A percentile compares a stretch with the other conserved stretches of the same genome.
These are phyloP conservation scores for Pythium dissimile DNA, from an alignment of 352 stramenopile genomes.

Conservation along the genomic window DNA sequence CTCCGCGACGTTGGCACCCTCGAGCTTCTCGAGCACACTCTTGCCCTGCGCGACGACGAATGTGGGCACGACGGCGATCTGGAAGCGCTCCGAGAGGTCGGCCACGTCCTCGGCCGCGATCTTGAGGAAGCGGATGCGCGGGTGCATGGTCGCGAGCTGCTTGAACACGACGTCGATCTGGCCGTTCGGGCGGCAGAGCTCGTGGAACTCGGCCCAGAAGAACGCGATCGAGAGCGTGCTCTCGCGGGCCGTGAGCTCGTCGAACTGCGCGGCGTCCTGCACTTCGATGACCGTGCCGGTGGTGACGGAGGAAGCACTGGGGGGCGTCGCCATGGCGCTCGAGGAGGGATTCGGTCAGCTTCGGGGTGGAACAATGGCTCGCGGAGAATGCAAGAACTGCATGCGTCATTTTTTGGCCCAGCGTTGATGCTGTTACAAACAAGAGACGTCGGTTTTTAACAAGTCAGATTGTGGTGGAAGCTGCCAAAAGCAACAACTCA, in stretches of 20 bases:
- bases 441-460: too few relatives aligned
- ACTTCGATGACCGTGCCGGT: slow-evolving; percentile 65
- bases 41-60: slow-evolving; percentile 87
- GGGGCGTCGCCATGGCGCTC: not conserved
- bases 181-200: slow-evolving; percentile 76
- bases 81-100: slow-evolving; percentile 83
- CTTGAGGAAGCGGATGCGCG: slow-evolving; percentile 84
- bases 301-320: slow-evolving; percentile 11
- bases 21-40: slow-evolving; percentile 77
- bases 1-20: slow-evolving; percentile 80
- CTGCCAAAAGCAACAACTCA: not conserved
- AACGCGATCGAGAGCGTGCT: slow-evolving; percentile 76
- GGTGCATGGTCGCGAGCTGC: slow-evolving; percentile 77
- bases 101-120: slow-evolving; percentile 80
- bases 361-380: not conserved
- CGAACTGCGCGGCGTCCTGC: slow-evolving; percentile 71
- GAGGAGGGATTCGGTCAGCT: not conserved
- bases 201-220: slow-evolving; percentile 86
- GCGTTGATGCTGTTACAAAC: slow-evolving; percentile 11
- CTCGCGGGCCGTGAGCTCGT: slow-evolving; percentile 70
- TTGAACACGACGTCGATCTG: slow-evolving; percentile 84
- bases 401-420: not conserved
- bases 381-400: not conserved
- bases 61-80: slow-evolving; percentile 93
- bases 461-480: too few relatives aligned